Evolutionary conservation across 192 early-diverging fungal species (phyloP).

Genomic region (Chytriomyces sp.): DNA sequence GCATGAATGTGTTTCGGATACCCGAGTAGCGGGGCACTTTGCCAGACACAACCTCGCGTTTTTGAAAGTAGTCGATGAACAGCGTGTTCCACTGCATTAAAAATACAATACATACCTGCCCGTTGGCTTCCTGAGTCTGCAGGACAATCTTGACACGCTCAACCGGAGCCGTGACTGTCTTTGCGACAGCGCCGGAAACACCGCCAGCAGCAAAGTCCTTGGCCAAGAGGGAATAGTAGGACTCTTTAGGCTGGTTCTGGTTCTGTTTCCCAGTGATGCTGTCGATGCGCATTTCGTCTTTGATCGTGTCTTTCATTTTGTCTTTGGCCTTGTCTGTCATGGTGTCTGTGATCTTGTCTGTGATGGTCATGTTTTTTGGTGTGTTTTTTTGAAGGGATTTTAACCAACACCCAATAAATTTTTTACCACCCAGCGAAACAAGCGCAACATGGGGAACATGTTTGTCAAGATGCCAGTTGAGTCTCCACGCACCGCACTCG

Average conservation of each 20-base stretch:
- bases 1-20: conserved; percentile 89
- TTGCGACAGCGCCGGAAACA: conserved; percentile 96
- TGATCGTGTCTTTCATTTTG: too few relatives aligned
- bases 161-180: conserved; percentile 95
- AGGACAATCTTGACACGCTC: conserved; percentile 91
- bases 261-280: too few relatives aligned
- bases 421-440: background rate
- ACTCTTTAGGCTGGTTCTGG: conserved; percentile 12
- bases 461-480: conserved; percentile 4
- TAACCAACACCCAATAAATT: background rate
- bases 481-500: too few relatives aligned
- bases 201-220: conserved; percentile 87
- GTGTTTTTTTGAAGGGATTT: background rate
- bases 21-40: conserved; percentile 84
- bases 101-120: background rate
- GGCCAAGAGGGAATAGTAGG: conserved; percentile 28
- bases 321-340: too few relatives aligned
- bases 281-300: too few relatives aligned
- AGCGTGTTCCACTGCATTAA: background rate
- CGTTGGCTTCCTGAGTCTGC: conserved; percentile 27
- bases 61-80: conserved; percentile 36
- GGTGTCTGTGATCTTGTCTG: too few relatives aligned
- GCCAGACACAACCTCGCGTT: conserved; percentile 68
- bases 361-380: background rate
- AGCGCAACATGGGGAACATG: background rate